Evolutionary conservation across 148 eudicot genomes (phyloP).

Genomic region (Rheum nobile): DNA sequence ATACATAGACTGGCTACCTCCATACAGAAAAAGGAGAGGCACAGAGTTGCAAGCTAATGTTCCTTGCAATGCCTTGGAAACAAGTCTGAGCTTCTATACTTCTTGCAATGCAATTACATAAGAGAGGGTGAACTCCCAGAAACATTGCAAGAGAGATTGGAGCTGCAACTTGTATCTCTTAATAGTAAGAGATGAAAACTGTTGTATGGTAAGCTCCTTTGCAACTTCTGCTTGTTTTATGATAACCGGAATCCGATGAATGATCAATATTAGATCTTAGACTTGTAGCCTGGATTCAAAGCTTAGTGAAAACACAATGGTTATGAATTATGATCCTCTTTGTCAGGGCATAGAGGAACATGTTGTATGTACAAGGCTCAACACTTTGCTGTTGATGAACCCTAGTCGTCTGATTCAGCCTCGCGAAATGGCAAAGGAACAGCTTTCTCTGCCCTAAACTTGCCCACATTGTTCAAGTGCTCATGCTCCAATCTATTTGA

Average conservation of each 20-base stretch:
- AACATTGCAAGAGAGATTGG: neutral
- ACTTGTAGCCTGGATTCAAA: neutral
- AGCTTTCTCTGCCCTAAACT: conserved; percentile 68
- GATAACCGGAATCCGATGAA: neutral
- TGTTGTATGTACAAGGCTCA: neutral
- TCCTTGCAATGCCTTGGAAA: neutral
- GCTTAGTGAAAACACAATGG: neutral
- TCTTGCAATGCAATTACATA: neutral
- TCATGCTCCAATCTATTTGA: conserved; percentile 73
- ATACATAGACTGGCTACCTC: neutral
- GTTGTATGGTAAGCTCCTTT: neutral
- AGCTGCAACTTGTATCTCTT: neutral
- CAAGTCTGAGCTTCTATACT: neutral
- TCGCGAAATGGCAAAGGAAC: conserved; percentile 79
- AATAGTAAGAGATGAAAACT: neutral
- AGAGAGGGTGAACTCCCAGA: neutral
- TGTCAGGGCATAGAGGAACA: neutral
- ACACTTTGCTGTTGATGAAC: neutral
- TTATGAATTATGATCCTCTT: neutral
- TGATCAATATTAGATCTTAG: neutral
- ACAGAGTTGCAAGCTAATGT: neutral
- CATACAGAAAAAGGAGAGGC: neutral
- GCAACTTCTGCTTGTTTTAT: neutral
- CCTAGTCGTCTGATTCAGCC: neutral
- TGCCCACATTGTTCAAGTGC: conserved; percentile 81